Conservation (phyloP, 1,284 basidiomycete genomes). For the Rhodotorula sp. region DNA sequence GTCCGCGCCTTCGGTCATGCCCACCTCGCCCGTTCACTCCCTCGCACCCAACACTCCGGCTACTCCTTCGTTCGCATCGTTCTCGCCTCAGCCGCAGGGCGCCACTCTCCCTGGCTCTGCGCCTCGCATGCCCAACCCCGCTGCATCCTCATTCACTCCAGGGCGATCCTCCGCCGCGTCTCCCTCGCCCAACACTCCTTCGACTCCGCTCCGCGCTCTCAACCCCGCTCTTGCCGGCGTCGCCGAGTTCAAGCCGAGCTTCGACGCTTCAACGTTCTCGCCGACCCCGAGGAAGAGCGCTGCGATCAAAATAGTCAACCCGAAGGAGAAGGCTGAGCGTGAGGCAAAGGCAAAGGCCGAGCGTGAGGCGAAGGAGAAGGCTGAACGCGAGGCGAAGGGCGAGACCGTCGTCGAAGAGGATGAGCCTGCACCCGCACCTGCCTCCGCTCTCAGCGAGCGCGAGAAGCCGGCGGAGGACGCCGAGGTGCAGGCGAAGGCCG, state of each 20-base stretch:
- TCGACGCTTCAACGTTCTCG: slow-evolving; percentile 25
- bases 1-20: slow-evolving; percentile 10
- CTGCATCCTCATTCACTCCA: slow-evolving; percentile 22
- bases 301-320: slow-evolving; percentile 43
- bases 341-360: slow-evolving; percentile 27
- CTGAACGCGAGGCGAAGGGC: slow-evolving; percentile 1
- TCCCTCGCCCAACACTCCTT: background rate
- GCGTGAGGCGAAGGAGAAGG: slow-evolving; percentile 5
- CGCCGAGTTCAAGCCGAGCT: slow-evolving; percentile 34
- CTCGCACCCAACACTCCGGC: slow-evolving; percentile 22
- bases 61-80: slow-evolving; percentile 19
- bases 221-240: slow-evolving; percentile 12
- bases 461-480: background rate
- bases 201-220: slow-evolving; percentile 19
- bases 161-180: background rate
- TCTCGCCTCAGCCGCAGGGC: slow-evolving; percentile 34
- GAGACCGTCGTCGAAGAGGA: slow-evolving; percentile 13
- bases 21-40: slow-evolving; percentile 26
- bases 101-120: slow-evolving; percentile 20
- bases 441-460: too few relatives aligned
- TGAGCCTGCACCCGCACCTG: slow-evolving; percentile 9
- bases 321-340: slow-evolving; percentile 27
- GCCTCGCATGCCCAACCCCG: slow-evolving; percentile 11
- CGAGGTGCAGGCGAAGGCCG: slow-evolving; percentile 34
- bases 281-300: slow-evolving; percentile 32